Base-by-base conservation (phyloP, 345 rosid species). In the Pseudoturritis turrita region DNA sequence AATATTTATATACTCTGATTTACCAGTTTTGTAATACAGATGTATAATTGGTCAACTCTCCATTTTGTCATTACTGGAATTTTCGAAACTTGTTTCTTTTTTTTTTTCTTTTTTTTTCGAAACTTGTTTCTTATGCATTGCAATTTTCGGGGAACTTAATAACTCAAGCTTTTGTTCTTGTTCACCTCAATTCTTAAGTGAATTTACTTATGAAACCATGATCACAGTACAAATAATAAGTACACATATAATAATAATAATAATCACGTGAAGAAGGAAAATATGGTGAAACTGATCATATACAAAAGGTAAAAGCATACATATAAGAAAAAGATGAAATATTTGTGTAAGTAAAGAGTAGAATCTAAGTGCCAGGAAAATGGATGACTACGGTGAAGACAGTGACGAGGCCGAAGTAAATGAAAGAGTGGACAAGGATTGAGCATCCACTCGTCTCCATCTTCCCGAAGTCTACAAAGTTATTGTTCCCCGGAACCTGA, bases 371-470 rank as follows among this genome's bases (percentile, higher is more conserved):
- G 50, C 77, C 77, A 1, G 71, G 66, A 11, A 74, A 2, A 0
- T 58, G 25, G 19, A 74, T 26, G 28, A 74, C 25, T 26, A 74
- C 14, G 15, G 72, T 74, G 37, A 66, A 40, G 51, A 74, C 26
- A 29, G 11, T 35, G 6, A 74, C 41, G 8, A 74, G 36, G 45
- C 78, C 78, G 5, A 74, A 74, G 72, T 55, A 74, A 36, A 74
- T 21, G 13, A 66, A 19, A 8, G 73, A 62, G 3, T 74, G 78
- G 1, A 29, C 0, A 56, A 74, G 36, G 15, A 74, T 66, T 13
- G 78, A 66, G 60, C 14, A 18, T 2, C 61, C 66, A 12, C 78
- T 74, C 17, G 78, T 74, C 37, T 74, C 72, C 67, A 66, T 46
- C 51, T 45, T 73, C 57, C 51, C 77, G 18, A 65, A 73, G 25